These are phyloP conservation scores for Coniochaeta pulveracea DNA, from an alignment of 2,329 filamentous ascomycete species.

Conservation along the genomic window DNA sequence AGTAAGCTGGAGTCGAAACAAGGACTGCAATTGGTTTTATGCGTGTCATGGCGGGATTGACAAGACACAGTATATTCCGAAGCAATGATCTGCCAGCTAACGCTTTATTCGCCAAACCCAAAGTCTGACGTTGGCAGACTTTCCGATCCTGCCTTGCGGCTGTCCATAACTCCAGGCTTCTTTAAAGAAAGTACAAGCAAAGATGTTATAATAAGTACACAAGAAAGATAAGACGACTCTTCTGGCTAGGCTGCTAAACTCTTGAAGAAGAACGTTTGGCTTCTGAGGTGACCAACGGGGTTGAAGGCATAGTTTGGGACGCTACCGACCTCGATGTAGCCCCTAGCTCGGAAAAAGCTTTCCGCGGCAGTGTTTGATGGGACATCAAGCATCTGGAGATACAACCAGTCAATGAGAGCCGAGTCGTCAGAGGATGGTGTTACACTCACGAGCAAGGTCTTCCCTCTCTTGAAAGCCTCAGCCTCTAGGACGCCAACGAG, in stretches of 20 bases:
- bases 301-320: constrained; percentile 42
- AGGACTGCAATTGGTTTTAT: no score
- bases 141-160: no score
- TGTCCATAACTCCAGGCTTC: no score
- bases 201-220: not conserved
- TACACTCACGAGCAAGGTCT: constrained; percentile 39
- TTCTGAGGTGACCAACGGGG: constrained; percentile 31
- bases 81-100: no score
- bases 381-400: constrained; percentile 8
- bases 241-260: constrained; percentile 25
- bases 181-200: no score
- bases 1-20: no score
- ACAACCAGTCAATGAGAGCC: not conserved
- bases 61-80: no score
- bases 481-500: constrained; percentile 44
- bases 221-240: not conserved
- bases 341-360: constrained; percentile 40
- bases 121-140: no score
- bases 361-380: constrained; percentile 33
- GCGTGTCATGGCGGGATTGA: no score
- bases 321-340: constrained; percentile 42
- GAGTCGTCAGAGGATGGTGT: not conserved
- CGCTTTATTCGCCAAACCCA: no score
- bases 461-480: constrained; percentile 35
- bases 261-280: constrained; percentile 49